Percentiles rank a stretch among this genome's conserved stretches.
These are phyloP conservation scores for Kluyveromyces sp. DNA, from an alignment of 1,139 yeast species.

Conservation along the genomic window DNA sequence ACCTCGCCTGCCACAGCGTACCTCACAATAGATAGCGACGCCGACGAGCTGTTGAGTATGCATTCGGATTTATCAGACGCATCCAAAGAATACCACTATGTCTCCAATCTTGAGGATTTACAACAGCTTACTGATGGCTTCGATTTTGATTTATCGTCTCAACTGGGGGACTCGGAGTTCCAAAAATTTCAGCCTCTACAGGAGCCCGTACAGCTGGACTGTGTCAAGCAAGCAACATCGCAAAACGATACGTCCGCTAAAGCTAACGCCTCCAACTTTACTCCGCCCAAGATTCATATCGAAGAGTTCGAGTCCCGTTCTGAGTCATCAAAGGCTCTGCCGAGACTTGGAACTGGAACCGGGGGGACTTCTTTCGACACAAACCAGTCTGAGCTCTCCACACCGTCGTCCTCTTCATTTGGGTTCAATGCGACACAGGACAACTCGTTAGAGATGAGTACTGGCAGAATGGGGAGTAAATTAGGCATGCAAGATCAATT, in stretches of 20 bases:
- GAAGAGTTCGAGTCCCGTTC: neutral
- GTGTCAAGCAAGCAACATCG: neutral
- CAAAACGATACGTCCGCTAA: neutral
- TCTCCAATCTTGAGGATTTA: constrained; percentile 2
- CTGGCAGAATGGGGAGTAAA: neutral
- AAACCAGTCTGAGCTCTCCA: neutral
- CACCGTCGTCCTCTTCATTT: neutral
- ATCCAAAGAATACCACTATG: constrained; percentile 5
- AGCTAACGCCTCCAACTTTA: neutral
- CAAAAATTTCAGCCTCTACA: neutral
- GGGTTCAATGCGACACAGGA: neutral
- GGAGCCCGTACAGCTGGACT: neutral
- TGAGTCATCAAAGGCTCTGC: neutral
- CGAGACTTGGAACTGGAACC: neutral
- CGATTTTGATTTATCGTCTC: neutral
- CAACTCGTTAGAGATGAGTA: neutral
- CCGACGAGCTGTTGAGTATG: constrained; percentile 5
- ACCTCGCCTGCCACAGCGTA: constrained; percentile 4
- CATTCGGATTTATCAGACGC: constrained; percentile 7
- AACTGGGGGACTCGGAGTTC: neutral
- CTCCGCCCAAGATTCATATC: neutral
- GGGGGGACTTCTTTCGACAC: neutral
- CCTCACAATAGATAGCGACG: constrained; percentile 5
- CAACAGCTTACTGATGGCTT: constrained; percentile 1
- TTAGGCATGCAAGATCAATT: neutral